Percentiles rank a stretch among this genome's conserved stretches.
phyloP scores from a whole-genome alignment of 805 yeast species.

The Lachancea fermentati region DNA sequence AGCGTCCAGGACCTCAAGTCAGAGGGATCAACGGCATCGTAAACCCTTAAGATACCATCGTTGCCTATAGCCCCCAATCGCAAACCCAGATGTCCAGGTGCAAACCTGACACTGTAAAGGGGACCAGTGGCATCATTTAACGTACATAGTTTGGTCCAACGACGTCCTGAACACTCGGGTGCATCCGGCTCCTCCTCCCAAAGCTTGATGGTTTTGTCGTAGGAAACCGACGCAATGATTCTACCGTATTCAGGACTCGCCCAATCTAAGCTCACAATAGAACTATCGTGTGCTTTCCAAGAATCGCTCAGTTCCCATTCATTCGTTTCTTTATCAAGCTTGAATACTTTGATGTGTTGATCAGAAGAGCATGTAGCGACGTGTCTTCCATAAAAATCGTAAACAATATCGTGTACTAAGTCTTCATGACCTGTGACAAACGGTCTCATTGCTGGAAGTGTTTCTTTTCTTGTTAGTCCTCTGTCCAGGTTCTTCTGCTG shows the following conservation, averaged over 20 bases:
- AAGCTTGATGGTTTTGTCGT: slow-evolving; percentile 80
- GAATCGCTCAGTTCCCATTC: slow-evolving; percentile 82
- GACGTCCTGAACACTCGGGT: slow-evolving; percentile 65
- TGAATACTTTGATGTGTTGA: slow-evolving; percentile 87
- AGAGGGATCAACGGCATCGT: slow-evolving; percentile 87
- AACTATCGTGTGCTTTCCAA: slow-evolving; percentile 94
- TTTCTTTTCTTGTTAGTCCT: not conserved
- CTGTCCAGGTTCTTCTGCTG: not conserved
- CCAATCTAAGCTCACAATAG: slow-evolving; percentile 79
- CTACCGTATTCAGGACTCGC: slow-evolving; percentile 94
- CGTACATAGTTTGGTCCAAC: slow-evolving; percentile 75
- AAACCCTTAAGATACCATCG: slow-evolving; percentile 79
- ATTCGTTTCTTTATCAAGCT: slow-evolving; percentile 56
- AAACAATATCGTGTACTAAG: slow-evolving; percentile 80
- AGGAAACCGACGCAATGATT: slow-evolving; percentile 79
- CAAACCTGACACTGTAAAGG: slow-evolving; percentile 81
- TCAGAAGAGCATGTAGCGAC: slow-evolving; percentile 94
- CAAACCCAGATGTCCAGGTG: slow-evolving; percentile 78
- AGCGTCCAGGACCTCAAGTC: slow-evolving; percentile 78
- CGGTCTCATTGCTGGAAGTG: slow-evolving; percentile 45
- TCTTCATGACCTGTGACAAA: slow-evolving; percentile 91
- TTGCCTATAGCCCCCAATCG: slow-evolving; percentile 82
- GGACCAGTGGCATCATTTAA: slow-evolving; percentile 87
- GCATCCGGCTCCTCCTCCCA: slow-evolving; percentile 90
- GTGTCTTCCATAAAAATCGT: slow-evolving; percentile 88